Conservation (phyloP, 108 stramenopile genomes). For the Bacterosira constricta region DNA sequence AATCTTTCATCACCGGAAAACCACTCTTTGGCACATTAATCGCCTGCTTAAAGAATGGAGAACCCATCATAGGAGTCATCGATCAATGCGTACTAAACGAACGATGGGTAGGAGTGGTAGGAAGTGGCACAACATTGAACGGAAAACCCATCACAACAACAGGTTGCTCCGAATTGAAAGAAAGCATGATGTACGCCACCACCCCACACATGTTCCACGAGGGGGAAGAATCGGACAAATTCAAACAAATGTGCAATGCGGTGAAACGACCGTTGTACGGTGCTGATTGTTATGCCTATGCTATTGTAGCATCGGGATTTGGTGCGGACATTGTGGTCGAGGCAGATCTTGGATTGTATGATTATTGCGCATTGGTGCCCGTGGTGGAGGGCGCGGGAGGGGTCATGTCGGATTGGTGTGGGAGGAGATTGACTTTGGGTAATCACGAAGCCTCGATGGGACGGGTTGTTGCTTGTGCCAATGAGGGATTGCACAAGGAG, state of each 20-base stretch:
- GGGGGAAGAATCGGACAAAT: constrained; percentile 48
- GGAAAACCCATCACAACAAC: constrained; percentile 44
- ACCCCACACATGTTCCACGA: constrained; percentile 63
- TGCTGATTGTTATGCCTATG: constrained; percentile 66
- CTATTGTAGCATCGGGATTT: constrained; percentile 57
- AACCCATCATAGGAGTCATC: constrained; percentile 57
- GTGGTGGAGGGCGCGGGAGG: constrained; percentile 61
- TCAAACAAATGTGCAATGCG: constrained; percentile 27
- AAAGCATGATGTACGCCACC: constrained; percentile 52
- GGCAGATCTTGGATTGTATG: constrained; percentile 62
- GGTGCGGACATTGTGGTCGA: constrained; percentile 59
- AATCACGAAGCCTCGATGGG: constrained; percentile 51
- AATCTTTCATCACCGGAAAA: constrained; percentile 62
- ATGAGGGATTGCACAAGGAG: constrained; percentile 40
- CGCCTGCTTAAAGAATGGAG: constrained; percentile 44
- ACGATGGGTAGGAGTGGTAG: constrained; percentile 57
- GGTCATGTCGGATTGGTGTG: constrained; percentile 59
- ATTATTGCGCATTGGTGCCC: constrained; percentile 60
- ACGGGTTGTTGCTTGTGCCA: constrained; percentile 57
- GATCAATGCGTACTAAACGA: constrained; percentile 62
- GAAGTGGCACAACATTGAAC: constrained; percentile 47
- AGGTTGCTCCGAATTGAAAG: constrained; percentile 23
- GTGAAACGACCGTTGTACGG: constrained; percentile 49
- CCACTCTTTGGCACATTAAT: constrained; percentile 64
- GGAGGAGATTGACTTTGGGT: constrained; percentile 39